Base-by-base conservation (phyloP, 192 early-diverging fungal genomes). In the Irineochytrium annulatum region DNA sequence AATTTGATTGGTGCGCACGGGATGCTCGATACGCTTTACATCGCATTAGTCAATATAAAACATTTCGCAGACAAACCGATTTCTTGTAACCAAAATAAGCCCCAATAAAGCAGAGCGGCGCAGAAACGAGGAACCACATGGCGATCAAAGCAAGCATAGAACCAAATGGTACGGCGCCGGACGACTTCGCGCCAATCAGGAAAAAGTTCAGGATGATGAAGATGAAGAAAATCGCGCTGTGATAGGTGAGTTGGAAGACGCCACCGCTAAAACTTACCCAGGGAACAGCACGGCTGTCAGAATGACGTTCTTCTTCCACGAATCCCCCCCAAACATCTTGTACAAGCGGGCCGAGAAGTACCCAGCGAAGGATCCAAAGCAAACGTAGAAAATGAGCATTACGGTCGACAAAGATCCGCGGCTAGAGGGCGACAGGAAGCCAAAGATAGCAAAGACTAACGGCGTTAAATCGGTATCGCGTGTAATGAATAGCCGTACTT, bases 331-430 rank as follows among this genome's bases (percentile, higher is more conserved):
- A 71, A 90, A 89, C 85, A 94, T 91, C 68, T 95, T 94, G 74
- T 97, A 98, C 29, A 88, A 51, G 43, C 93, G 82, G 1, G 94
- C 89, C 3, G 94, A 91, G 43, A 87, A 77, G 67, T 87, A 97
- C 13, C 95, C 95, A n/a, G 94, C 87, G 43, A 90, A 78, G 34
- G 82, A 81, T 4, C 87, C 89, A 75, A 91, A 98, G 34, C 89
- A 43, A 61, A 98, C 89, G 69, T 91, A 97, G 60, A 95, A 90
- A 39, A 93, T 74, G 51, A 98, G 78, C 87, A 95, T 95, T 28
- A 91, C 89, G 0, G 94, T 95, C 4, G 85, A 82, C 44, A 98
- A 73, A 1, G 95, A 91, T n/a, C 95, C 95, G 37, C 95, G 84
- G 73, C 88, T 73, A 1, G 76, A 74, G 3, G 79, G 79, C 19